phyloP scores from a whole-genome alignment of 1,284 basidiomycete genomes.

The Peniophora sp. region DNA sequence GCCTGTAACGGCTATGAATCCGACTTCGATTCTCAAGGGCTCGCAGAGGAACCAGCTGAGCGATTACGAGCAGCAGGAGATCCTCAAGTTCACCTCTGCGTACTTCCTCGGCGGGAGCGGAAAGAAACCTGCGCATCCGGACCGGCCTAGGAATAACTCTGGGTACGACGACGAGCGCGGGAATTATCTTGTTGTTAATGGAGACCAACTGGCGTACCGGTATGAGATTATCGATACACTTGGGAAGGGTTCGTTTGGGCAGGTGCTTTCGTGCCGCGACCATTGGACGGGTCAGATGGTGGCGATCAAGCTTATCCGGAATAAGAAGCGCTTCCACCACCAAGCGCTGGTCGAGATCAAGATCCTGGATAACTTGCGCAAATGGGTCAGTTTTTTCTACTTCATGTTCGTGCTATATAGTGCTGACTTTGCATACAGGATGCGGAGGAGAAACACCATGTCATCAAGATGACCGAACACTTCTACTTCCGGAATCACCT shows the following conservation, averaged over 20 bases:
- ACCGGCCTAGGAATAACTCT: conserved; percentile 80
- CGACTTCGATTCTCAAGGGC: conserved; percentile 56
- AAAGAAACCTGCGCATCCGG: conserved; percentile 72
- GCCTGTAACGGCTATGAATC: conserved; percentile 63
- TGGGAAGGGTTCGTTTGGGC: conserved; percentile 98
- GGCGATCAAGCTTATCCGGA: conserved; percentile 98
- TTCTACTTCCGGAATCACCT: conserved; percentile 98
- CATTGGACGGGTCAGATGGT: conserved; percentile 95
- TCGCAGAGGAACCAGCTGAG: conserved; percentile 61
- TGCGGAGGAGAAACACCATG: conserved; percentile 91
- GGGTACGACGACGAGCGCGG: conserved; percentile 98
- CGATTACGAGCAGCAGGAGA: conserved; percentile 86
- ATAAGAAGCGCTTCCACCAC: conserved; percentile 99
- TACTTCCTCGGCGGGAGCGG: conserved; percentile 81
- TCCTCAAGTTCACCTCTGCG: conserved; percentile 80
- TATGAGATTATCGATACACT: conserved; percentile 92
- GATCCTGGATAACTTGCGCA: conserved; percentile 91
- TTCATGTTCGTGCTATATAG: not conserved
- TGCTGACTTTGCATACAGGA: conserved; percentile 47
- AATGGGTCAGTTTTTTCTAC: conserved; percentile 73
- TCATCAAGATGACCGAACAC: conserved; percentile 98
- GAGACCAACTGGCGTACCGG: conserved; percentile 93
- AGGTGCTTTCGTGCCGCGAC: conserved; percentile 94
- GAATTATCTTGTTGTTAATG: conserved; percentile 87
- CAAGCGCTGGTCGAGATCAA: conserved; percentile 99